phyloP scores from a whole-genome alignment of 768 basidiomycete species.

The Hericium rajendrae region DNA sequence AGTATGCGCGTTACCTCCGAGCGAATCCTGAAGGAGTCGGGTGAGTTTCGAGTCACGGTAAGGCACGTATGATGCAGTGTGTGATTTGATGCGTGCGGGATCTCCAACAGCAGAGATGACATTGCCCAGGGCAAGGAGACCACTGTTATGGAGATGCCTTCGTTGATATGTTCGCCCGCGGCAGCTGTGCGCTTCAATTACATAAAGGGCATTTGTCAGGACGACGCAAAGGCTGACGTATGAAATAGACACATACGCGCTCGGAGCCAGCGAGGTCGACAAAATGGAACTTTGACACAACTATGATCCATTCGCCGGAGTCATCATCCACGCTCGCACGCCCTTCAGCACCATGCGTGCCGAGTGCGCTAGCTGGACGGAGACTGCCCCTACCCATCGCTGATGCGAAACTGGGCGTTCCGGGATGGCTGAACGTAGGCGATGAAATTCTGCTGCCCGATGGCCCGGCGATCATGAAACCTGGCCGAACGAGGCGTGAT shows the following conservation, averaged over 20 bases:
- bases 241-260: constrained; percentile 45
- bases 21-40: constrained; percentile 88
- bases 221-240: not conserved
- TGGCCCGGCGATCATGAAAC: constrained; percentile 53
- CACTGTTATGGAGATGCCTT: constrained; percentile 99
- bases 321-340: constrained; percentile 44
- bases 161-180: constrained; percentile 91
- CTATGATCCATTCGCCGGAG: constrained; percentile 76
- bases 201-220: constrained; percentile 14
- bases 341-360: constrained; percentile 11
- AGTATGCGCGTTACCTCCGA: constrained; percentile 96
- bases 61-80: constrained; percentile 83
- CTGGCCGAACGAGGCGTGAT: constrained; percentile 76
- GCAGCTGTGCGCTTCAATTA: constrained; percentile 95
- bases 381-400: constrained; percentile 65
- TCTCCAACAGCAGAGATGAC: constrained; percentile 97
- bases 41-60: constrained; percentile 99
- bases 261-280: constrained; percentile 97
- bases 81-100: constrained; percentile 75
- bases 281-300: constrained; percentile 95
- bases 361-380: constrained; percentile 69
- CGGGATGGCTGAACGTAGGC: constrained; percentile 68
- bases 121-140: constrained; percentile 91
- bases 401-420: constrained; percentile 68
- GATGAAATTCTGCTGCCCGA: constrained; percentile 50